phyloP scores from a whole-genome alignment of 345 rosid species.

The Luvunga scandens region DNA sequence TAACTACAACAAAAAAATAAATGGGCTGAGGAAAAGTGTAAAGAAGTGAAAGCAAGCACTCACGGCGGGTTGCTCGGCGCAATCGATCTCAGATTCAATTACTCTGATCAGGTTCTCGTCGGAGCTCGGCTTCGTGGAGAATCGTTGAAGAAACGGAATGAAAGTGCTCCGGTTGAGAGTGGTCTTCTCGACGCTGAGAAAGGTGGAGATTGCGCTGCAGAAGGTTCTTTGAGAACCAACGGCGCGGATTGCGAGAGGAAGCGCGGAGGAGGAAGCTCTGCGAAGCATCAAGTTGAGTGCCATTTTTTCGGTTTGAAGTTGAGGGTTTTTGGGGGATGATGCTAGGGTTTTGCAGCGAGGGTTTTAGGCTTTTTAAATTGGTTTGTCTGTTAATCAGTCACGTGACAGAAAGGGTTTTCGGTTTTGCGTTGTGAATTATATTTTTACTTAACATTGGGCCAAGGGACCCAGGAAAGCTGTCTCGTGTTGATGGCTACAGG shows the following conservation, averaged over 20 bases:
- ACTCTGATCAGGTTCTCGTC: slow-evolving; percentile 43
- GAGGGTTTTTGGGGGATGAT: not conserved
- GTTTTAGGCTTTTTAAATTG: not conserved
- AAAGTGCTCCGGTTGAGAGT: slow-evolving; percentile 15
- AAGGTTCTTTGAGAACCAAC: slow-evolving; percentile 33
- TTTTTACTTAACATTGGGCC: no score
- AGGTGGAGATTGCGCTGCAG: slow-evolving; percentile 18
- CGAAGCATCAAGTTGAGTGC: slow-evolving; percentile 36
- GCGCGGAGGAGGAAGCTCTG: slow-evolving; percentile 36
- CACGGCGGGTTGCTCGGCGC: slow-evolving; percentile 29
- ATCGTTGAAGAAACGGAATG: slow-evolving; percentile 17
- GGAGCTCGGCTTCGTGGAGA: slow-evolving; percentile 31
- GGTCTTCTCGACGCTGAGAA: slow-evolving; percentile 17
- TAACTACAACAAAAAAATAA: not conserved
- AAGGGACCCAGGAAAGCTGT: no score
- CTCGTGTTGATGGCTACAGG: no score
- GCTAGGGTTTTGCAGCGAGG: slow-evolving; percentile 21
- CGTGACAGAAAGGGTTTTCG: slow-evolving; percentile 18
- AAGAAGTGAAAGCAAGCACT: not conserved
- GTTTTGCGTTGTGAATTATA: not conserved
- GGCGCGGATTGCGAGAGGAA: slow-evolving; percentile 39
- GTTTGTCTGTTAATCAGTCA: not conserved
- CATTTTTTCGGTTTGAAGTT: slow-evolving; percentile 19
- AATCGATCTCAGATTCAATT: slow-evolving; percentile 49
- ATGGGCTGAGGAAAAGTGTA: not conserved